Base-by-base conservation (phyloP, 257 asterid genomes). In the Thymus quinquecostatus region DNA sequence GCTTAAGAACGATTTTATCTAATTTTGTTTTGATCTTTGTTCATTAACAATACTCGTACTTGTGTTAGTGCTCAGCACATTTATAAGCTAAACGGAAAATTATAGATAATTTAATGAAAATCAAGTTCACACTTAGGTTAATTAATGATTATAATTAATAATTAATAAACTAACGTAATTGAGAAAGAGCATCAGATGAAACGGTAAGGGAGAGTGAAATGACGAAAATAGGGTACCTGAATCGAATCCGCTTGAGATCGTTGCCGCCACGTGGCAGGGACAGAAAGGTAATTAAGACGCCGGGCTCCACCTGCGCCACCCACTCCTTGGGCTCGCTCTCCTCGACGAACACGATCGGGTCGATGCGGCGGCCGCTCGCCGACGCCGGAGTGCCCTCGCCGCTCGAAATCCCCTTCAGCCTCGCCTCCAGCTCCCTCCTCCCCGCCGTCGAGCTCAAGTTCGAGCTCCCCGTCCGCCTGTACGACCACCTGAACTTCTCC, bases 301-400 rank as follows among this genome's bases (percentile, higher is more conserved):
- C 99, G 71, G 97, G 92, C 73, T 94, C 99, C 71, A 94, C 97
- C 78, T 94, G 99, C 33, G 97, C 97, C 71, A 94, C 99, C 99
- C 99, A 91, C 88, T 94, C 99, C 76, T 91, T 91, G 1, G 96
- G 96, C 82, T 89, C 97, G 77, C 69, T 88, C 86, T 91, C 98
- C 82, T 93, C 97, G 49, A 87, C 91, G 77, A 93, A 89, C 72
- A 91, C 94, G 8, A 89, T 84, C 75, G 96, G 89, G 53, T 88
- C 96, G 54, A 79, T 86, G 60, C 98, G 85, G 74, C 98, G 92
- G n/a, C 96, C 95, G 72, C 97, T 94, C 34, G 95, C 95, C 74
- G 97, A 92, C 58, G 88, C 86, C 79, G 98, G 98, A 64, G 96
- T 91, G 5, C 88, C 91, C 68, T 91, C 96, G 3, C 98, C 98